phyloP scores from a whole-genome alignment of 2,329 filamentous ascomycete genomes.

The Davidsoniella australis region DNA sequence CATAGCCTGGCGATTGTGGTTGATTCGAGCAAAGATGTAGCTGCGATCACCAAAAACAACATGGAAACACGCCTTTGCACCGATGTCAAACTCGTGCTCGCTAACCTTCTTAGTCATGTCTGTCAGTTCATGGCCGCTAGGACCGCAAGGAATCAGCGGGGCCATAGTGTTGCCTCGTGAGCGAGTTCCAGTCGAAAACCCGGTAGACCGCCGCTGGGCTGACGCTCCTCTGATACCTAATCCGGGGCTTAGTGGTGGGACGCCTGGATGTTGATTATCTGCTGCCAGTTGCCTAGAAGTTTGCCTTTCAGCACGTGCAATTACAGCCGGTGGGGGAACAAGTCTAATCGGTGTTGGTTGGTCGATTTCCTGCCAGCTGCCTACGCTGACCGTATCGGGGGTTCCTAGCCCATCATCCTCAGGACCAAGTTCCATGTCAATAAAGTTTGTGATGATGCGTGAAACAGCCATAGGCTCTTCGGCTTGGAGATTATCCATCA shows the following conservation, averaged over 20 bases:
- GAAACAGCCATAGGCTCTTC: slow-evolving; percentile 52
- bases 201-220: background rate
- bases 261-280: background rate
- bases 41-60: slow-evolving; percentile 94
- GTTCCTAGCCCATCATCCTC: slow-evolving; percentile 25
- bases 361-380: slow-evolving; percentile 42
- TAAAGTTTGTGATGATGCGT: slow-evolving; percentile 52
- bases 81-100: slow-evolving; percentile 75
- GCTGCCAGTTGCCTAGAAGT: slow-evolving; percentile 13
- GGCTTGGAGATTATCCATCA: slow-evolving; percentile 64
- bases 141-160: slow-evolving; percentile 47
- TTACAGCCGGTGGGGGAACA: slow-evolving; percentile 30
- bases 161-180: slow-evolving; percentile 19
- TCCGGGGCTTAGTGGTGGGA: slow-evolving; percentile 12
- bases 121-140: slow-evolving; percentile 69
- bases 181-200: slow-evolving; percentile 20
- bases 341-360: slow-evolving; percentile 34
- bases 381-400: slow-evolving; percentile 13
- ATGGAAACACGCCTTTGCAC: slow-evolving; percentile 87
- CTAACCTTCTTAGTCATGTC: slow-evolving; percentile 61
- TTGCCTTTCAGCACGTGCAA: slow-evolving; percentile 16
- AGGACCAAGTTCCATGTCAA: slow-evolving; percentile 54
- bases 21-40: slow-evolving; percentile 79
- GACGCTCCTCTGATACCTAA: slow-evolving; percentile 4
- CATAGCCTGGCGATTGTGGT: slow-evolving; percentile 64